phyloP scores from a whole-genome alignment of 164 flowering plant species.

The Stephania japonica region DNA sequence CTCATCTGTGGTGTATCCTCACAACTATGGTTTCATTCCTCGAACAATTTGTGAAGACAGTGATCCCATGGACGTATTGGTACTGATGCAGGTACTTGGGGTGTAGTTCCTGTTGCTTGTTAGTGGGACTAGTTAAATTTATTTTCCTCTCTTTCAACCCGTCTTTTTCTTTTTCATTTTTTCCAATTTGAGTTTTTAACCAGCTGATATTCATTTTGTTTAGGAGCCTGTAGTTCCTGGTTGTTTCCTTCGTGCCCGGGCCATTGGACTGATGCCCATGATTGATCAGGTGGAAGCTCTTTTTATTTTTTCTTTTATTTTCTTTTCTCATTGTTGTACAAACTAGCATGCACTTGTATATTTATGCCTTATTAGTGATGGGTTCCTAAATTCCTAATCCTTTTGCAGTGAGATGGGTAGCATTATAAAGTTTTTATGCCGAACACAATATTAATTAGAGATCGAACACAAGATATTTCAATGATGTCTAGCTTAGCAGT shows the following conservation, averaged over 20 bases:
- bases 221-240: constrained; percentile 87
- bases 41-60: constrained; percentile 83
- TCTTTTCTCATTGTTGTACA: not conserved
- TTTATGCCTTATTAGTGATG: not conserved
- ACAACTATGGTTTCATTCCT: constrained; percentile 92
- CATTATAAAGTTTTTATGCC: not conserved
- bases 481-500: not conserved
- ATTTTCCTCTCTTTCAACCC: not conserved
- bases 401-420: not conserved
- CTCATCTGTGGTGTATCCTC: constrained; percentile 92
- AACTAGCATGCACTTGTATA: not conserved
- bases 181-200: not conserved
- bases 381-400: too few relatives aligned
- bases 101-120: not conserved
- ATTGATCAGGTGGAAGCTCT: constrained; percentile 60
- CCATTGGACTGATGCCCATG: constrained; percentile 93
- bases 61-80: constrained; percentile 89
- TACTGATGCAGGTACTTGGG: constrained; percentile 76
- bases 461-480: not conserved
- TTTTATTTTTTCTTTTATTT: not conserved
- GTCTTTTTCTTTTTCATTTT: not conserved
- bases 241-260: constrained; percentile 81
- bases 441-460: not conserved
- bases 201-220: constrained; percentile 2
- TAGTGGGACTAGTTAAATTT: not conserved